Conservation (phyloP, 163 green algal species). For the Picocystis sp. region DNA sequence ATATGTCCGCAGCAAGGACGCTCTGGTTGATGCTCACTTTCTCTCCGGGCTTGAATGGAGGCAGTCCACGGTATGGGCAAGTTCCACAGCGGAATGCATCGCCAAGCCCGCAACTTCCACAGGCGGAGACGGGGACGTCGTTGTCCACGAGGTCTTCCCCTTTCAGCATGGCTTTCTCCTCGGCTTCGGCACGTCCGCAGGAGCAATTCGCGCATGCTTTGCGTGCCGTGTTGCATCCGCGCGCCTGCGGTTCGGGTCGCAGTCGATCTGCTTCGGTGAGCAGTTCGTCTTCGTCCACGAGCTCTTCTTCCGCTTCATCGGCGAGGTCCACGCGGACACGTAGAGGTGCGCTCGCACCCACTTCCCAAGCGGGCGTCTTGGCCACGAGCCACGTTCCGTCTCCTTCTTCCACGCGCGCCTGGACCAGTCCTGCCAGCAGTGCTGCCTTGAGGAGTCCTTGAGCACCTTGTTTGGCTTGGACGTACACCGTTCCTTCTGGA, state of each 20-base stretch:
- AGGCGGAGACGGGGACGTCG: slow-evolving; percentile 1
- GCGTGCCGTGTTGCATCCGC: not conserved
- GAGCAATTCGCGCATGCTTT: slow-evolving; percentile 93
- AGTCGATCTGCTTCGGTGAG: slow-evolving; percentile 56
- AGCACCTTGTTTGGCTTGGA: too few relatives aligned
- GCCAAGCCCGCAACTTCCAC: slow-evolving; percentile 32
- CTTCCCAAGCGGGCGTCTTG: slow-evolving; percentile 27
- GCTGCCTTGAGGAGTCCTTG: too few relatives aligned
- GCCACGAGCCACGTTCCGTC: too few relatives aligned
- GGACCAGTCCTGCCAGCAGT: too few relatives aligned
- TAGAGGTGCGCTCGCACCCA: slow-evolving; percentile 20
- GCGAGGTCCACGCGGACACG: not conserved
- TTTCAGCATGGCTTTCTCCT: slow-evolving; percentile 10
- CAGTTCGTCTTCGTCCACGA: slow-evolving; percentile 64
- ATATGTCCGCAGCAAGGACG: slow-evolving; percentile 51
- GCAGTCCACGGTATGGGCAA: slow-evolving; percentile 82
- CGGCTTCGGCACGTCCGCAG: slow-evolving; percentile 53
- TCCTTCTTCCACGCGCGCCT: too few relatives aligned
- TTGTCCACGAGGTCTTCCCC: slow-evolving; percentile 45
- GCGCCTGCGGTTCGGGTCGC: slow-evolving; percentile 10
- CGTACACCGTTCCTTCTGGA: too few relatives aligned
- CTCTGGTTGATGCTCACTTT: slow-evolving; percentile 56
- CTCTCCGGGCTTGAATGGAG: slow-evolving; percentile 74
- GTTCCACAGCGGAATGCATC: slow-evolving; percentile 80
- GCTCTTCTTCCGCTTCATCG: slow-evolving; percentile 37